A percentile compares a stretch with the other conserved stretches of the same genome.
These are phyloP conservation scores for Penstemon eatonii DNA, from an alignment of 257 asterid species.

Conservation along the genomic window DNA sequence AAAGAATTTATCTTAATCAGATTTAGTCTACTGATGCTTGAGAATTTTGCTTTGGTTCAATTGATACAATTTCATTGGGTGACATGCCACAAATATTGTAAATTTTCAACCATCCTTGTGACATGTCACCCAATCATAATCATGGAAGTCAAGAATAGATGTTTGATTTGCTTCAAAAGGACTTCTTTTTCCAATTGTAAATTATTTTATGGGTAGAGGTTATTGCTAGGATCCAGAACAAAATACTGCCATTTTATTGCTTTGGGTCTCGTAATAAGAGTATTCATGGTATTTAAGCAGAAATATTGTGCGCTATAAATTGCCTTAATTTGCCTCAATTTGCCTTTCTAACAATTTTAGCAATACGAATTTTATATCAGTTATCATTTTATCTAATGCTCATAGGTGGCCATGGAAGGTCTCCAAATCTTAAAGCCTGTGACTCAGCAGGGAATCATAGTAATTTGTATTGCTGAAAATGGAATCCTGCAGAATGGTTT, in stretches of 20 bases:
- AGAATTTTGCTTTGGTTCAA: too few relatives aligned
- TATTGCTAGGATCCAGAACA: neutral
- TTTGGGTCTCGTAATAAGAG: constrained; percentile 11
- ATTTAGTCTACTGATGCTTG: too few relatives aligned
- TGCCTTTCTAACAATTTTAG: constrained; percentile 9
- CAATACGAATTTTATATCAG: constrained; percentile 14
- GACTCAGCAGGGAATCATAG: constrained; percentile 36
- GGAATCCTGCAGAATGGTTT: too few relatives aligned
- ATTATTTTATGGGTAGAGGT: constrained; percentile 1
- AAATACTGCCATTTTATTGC: neutral
- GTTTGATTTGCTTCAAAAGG: constrained; percentile 10
- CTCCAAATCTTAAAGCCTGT: constrained; percentile 81
- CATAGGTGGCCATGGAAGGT: constrained; percentile 90
- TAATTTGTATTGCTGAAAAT: constrained; percentile 42
- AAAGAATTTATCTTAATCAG: too few relatives aligned
- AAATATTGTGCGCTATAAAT: neutral
- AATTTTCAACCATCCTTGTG: constrained; percentile 1
- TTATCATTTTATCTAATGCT: constrained; percentile 27
- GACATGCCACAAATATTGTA: too few relatives aligned
- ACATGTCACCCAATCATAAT: constrained; percentile 1
- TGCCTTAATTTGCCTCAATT: constrained; percentile 6
- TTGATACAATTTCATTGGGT: too few relatives aligned
- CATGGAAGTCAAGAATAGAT: constrained; percentile 17
- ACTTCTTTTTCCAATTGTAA: neutral
- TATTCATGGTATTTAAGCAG: neutral